These are phyloP conservation scores for Saturnispora silvae DNA, from an alignment of 805 yeast species.

Conservation along the genomic window DNA sequence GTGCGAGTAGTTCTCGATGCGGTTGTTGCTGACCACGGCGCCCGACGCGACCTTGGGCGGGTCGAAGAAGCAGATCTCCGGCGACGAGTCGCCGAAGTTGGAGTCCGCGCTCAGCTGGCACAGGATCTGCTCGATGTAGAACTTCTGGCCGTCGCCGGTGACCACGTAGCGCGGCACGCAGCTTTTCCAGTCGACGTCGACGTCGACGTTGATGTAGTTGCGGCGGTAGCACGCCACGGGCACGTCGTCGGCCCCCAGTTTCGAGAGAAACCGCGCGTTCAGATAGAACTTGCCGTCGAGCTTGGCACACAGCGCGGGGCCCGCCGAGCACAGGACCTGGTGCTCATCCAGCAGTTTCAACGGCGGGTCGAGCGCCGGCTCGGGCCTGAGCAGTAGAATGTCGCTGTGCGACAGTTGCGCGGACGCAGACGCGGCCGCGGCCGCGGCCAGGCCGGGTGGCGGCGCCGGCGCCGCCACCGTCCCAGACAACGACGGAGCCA, in stretches of 20 bases:
- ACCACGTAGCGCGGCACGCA: too few species aligned
- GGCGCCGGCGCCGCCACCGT: too few species aligned
- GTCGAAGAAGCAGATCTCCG: background rate
- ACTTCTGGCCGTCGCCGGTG: background rate
- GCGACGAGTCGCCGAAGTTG: background rate
- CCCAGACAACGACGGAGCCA: too few species aligned
- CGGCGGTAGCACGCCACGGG: constrained; percentile 19
- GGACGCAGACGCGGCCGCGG: background rate
- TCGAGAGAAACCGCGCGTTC: constrained; percentile 11
- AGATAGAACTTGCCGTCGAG: constrained; percentile 16
- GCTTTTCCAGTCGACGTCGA: background rate
- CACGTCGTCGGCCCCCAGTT: constrained; percentile 1
- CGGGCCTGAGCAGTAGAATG: too few species aligned
- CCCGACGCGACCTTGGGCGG: background rate
- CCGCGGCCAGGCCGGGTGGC: too few species aligned
- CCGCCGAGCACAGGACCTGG: background rate
- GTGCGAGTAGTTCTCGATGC: too few species aligned
- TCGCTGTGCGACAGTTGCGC: background rate
- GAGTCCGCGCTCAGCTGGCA: background rate
- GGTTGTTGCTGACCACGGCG: too few species aligned
- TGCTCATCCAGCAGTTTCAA: background rate
- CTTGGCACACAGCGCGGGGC: background rate
- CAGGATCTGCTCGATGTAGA: background rate
- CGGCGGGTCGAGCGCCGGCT: too few species aligned
- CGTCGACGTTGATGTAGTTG: constrained; percentile 10